Base-by-base conservation (phyloP, 2,329 filamentous ascomycete genomes). In the Chaetomium globosum region DNA sequence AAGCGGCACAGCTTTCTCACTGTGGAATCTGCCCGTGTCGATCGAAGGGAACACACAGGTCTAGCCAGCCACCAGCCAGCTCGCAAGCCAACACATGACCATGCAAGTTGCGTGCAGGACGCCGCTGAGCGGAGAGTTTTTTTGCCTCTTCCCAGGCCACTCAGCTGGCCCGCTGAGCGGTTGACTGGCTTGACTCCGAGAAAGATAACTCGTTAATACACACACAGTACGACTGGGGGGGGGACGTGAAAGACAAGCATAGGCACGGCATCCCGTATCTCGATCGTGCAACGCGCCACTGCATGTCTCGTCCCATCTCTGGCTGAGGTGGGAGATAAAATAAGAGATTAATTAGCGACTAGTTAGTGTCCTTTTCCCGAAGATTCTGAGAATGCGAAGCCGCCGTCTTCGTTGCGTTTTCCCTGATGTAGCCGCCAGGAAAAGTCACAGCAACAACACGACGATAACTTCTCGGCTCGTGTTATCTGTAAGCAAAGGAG, bases 401-500 rank as follows among this genome's bases (percentile, higher is more conserved):
- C 4, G 26, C 21, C 46, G 46, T 48, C 4, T 23, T 10, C 9
- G 16, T n/a, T 12, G 4, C 39, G 2, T 9, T 5, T 10, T 21
- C 6, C 16, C 46, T 48, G 4, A 19, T 23, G 46, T n/a, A 48
- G n/a, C 23, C 46, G 19, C 7, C 46, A 48, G 46, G 46, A 48
- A n/a, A 48, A 48, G 46, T 48, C 21, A 21, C 46, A 21, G 36
- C 12, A 48, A n/a, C 43, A 8, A n/a, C 10, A 23, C 8, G 19
- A 21, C 46, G 46, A 23, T 23, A 10, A 9, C 2, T 53, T 26
- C 26, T 28, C 28, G 23, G 49, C 23, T 19, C 1, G 10, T 52
- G 49, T 21, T 30, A 13, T 53, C 9, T 53, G 54, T 57, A 43
- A 57, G 55, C 55, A 57, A 46, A 43, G 55, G 55, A 30, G 54